Base-by-base conservation (phyloP, 2,329 filamentous ascomycete genomes). In the Ophiostoma ulmi region DNA sequence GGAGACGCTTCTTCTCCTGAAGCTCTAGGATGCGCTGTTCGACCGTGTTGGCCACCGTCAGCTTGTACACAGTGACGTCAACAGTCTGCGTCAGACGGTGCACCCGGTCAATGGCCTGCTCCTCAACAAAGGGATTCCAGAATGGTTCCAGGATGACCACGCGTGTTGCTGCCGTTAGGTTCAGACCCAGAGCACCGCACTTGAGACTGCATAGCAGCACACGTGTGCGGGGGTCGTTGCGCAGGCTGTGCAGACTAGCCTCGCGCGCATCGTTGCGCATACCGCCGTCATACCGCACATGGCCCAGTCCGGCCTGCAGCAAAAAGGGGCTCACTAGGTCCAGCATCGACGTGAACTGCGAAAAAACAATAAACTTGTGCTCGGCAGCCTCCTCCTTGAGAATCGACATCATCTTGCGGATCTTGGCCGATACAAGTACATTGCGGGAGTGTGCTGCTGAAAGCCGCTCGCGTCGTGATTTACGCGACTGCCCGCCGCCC, bases 91-190 rank as follows among this genome's bases (percentile, higher is more conserved):
- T 98, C 69, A 99, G 90, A n/a, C 95, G 93, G 78, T 99, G 95
- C 36, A 99, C 95, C 70, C 95, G 93, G 80, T 99, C 95, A 75
- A 99, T 99, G 67, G 95, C 95, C 83, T 99, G 95, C 79, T 99
- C 95, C 83, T 99, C 95, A 44, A 99, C 93, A 77, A 99, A 99
- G 38, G 93, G 95, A 79, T 99, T 99, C 95, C 95, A 99, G 80
- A 99, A 99, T 0, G 95, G 95, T 80, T 99, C 95, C 63, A 99
- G 84, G 75, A 99, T 97, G 69, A 99, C 89, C 3, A 99, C 95
- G 22, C 95, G 87, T 73, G 91, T 95, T 11, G 95, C 95, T 0
- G 94, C 95, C 7, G 95, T 99, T 69, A 99, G 83, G 79, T 99
- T 99, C 38, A 99, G 87, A 2, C 95, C 95, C 65, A 99, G 81